These are phyloP conservation scores for Hansenula anomala DNA, from an alignment of 1,139 yeast species.

Conservation along the genomic window DNA sequence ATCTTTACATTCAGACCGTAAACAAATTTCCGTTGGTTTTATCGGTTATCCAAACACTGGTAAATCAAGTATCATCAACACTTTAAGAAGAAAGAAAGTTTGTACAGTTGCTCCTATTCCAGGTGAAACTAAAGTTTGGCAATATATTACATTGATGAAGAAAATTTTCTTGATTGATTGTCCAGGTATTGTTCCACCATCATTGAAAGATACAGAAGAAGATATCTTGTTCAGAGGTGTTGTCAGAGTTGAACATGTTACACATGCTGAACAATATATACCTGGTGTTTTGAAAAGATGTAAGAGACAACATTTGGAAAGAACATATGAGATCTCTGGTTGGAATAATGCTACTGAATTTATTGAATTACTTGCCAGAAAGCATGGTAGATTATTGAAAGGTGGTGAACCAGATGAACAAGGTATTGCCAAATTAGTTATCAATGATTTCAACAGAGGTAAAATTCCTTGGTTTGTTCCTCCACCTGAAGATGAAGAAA, in stretches of 20 bases:
- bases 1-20: conserved; percentile 83
- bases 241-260: conserved; percentile 94
- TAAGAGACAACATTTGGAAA: conserved; percentile 84
- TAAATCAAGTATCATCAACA: conserved; percentile 91
- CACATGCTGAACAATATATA: conserved; percentile 92
- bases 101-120: conserved; percentile 98
- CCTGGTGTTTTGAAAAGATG: conserved; percentile 84
- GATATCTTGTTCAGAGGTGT: conserved; percentile 95
- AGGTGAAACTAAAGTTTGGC: conserved; percentile 99
- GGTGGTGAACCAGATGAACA: conserved; percentile 98
- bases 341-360: conserved; percentile 86
- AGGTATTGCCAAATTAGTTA: conserved; percentile 85
- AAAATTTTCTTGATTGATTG: conserved; percentile 93
- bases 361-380: conserved; percentile 85
- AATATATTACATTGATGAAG: conserved; percentile 95
- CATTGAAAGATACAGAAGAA: conserved; percentile 82
- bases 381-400: conserved; percentile 85
- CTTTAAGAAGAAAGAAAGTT: conserved; percentile 89
- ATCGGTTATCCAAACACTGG: conserved; percentile 98
- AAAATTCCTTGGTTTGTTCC: conserved; percentile 97
- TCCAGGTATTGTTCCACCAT: conserved; percentile 98
- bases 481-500: conserved; percentile 74
- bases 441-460: conserved; percentile 95
- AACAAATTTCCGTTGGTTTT: conserved; percentile 94
- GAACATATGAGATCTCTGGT: conserved; percentile 92